Base-by-base conservation (phyloP, 306 rosid species). In the Lathyrus aphaca region DNA sequence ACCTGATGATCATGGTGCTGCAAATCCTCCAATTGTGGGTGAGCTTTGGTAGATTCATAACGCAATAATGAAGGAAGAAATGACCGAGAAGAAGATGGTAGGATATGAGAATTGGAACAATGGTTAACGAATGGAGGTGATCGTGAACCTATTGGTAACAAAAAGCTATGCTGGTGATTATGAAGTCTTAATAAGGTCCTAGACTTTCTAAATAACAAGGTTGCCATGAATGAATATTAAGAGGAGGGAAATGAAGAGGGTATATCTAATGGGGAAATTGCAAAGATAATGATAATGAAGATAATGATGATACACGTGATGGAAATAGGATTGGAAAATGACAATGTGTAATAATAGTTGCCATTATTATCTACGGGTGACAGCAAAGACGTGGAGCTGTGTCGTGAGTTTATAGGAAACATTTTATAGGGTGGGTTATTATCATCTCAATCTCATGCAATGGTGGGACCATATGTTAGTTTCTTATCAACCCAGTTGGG, bases 31-130 rank as follows among this genome's bases (percentile, higher is more conserved):
- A 69, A 44, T 10, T 70, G 84, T 5, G 76, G 81, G 19, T 74
- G 75, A 13, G 84, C 79, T 49, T 77, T 73, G 21, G 83, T 77
- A 18, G 84, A 82, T 57, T 85, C 82, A 43, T 18, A 69, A 30
- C 84, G 84, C 4, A 30, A 53, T 2, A 14, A 29, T 8, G 55
- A 40, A 27, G 72, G 40, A 21, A 48, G 17, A 72, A 12, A 19
- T 61, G 76, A 54, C 5, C 17, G 5, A 49, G 56, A 49, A 49
- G 54, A n/a, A 45, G 18, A 13, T 12, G 48, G 51, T 15, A 32
- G 1, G 6, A 5, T 0, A 25, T 25, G 29, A 25, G 29, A 25
- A 25, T 25, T 25, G 29, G 29, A 25, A 4, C 3, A 25, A 25
- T 3, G 27, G 29, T 18, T 17, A 18, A 50, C 10, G 3, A 18